Percentiles rank a stretch among this genome's conserved stretches.
Conservation (phyloP, 75 land plant genomes). For the Isoetes taiwanensis region DNA sequence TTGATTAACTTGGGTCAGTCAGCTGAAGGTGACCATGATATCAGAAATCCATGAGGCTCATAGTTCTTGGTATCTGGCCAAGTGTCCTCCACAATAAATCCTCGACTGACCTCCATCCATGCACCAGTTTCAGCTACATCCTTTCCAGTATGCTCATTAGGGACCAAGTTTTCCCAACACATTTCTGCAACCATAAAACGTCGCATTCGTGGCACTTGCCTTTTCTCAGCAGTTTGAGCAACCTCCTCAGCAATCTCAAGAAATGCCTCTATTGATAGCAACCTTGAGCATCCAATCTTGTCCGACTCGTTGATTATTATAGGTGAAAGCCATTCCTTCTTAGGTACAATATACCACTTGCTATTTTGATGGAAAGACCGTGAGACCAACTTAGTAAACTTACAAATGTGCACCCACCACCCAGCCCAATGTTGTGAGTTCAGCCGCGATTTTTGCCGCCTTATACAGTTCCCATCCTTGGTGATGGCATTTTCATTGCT, state of each 20-base stretch:
- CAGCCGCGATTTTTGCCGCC: background rate
- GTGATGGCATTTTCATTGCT: background rate
- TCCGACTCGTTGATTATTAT: constrained; percentile 16
- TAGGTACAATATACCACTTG: constrained; percentile 35
- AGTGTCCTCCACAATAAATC: constrained; percentile 31
- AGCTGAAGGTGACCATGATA: background rate
- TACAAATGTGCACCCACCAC: constrained; percentile 20
- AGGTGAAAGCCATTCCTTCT: constrained; percentile 34
- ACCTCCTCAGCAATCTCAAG: constrained; percentile 21
- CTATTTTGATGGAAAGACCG: constrained; percentile 3
- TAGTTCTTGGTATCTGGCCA: constrained; percentile 28
- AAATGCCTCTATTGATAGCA: constrained; percentile 12
- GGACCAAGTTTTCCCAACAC: background rate
- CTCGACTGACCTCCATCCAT: constrained; percentile 28
- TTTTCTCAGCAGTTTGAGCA: constrained; percentile 15
- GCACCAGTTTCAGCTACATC: too few relatives aligned
- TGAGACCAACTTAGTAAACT: constrained; percentile 13
- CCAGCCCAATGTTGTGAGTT: constrained; percentile 25
- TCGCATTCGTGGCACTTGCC: constrained; percentile 14
- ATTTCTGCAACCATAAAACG: constrained; percentile 27
- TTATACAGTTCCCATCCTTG: too few relatives aligned
- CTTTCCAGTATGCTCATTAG: too few relatives aligned
- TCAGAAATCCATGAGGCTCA: constrained; percentile 20
- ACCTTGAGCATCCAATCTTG: background rate
- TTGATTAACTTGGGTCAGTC: too few relatives aligned